These are phyloP conservation scores for Candida hispaniensis DNA, from an alignment of 805 yeast species.

Conservation along the genomic window DNA sequence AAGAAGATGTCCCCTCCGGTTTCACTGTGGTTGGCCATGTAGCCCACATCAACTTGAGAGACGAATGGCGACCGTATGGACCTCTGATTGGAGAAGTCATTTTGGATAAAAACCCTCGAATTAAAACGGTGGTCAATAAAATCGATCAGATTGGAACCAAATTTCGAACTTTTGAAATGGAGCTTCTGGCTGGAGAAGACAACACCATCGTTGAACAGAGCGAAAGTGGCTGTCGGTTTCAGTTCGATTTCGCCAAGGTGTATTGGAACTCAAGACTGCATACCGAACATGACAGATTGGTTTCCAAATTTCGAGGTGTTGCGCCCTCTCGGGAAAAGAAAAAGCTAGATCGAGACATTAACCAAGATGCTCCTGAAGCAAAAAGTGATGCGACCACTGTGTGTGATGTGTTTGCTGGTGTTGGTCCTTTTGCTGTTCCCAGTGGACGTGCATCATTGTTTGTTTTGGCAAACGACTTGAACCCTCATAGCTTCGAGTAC, in stretches of 20 bases:
- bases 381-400: constrained; percentile 37
- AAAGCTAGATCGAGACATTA: constrained; percentile 3
- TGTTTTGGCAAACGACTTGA: constrained; percentile 86
- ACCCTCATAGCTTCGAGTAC: constrained; percentile 73
- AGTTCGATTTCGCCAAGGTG: constrained; percentile 83
- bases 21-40: constrained; percentile 91
- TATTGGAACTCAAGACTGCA: constrained; percentile 96
- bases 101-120: constrained; percentile 71
- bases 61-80: constrained; percentile 76
- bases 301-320: constrained; percentile 49
- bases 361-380: neutral
- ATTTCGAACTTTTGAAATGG: constrained; percentile 89
- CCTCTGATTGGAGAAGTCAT: constrained; percentile 78
- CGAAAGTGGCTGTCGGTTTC: constrained; percentile 78
- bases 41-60: constrained; percentile 81
- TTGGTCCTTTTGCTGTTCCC: constrained; percentile 96
- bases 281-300: constrained; percentile 83
- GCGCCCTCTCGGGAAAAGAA: constrained; percentile 11
- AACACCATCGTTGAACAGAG: constrained; percentile 71
- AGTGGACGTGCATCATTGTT: constrained; percentile 76
- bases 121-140: constrained; percentile 87
- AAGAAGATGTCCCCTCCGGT: constrained; percentile 75
- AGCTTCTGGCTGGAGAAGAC: constrained; percentile 71
- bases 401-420: constrained; percentile 96
- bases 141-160: constrained; percentile 75